Evolutionary conservation across 129 eudicot genomes (phyloP).

Genomic region (Silybum marianum): DNA sequence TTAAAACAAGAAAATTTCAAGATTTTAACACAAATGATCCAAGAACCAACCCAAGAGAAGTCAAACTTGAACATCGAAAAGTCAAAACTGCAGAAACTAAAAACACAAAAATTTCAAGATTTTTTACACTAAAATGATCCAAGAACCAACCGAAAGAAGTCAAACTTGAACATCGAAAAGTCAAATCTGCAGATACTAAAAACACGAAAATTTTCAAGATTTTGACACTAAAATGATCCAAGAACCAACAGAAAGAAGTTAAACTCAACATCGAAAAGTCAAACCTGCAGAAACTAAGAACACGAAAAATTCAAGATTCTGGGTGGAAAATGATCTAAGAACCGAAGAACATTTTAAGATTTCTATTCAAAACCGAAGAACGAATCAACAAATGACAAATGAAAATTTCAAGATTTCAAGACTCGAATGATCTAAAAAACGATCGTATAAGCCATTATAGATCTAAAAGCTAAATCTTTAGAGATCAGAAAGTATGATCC

Average conservation of each 20-base stretch:
- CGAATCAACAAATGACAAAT: neutral
- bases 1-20: no score
- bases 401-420: neutral
- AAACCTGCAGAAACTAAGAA: neutral
- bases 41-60: no score
- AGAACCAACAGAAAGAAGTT: constrained; percentile 6
- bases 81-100: neutral
- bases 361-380: neutral
- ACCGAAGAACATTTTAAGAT: no score
- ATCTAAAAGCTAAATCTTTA: constrained; percentile 2
- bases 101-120: no score
- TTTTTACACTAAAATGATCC: no score
- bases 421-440: neutral
- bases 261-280: constrained; percentile 30
- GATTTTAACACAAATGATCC: no score
- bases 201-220: neutral
- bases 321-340: neutral
- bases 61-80: neutral
- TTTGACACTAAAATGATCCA: constrained; percentile 3
- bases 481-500: constrained; percentile 26
- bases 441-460: neutral
- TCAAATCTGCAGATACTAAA: neutral
- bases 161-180: neutral
- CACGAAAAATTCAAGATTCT: neutral
- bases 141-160: no score